A percentile compares a stretch with the other conserved stretches of the same genome.
Evolutionary conservation across 108 stramenopile genomes (phyloP).

Genomic region (Nannochloropsis gaditana): DNA sequence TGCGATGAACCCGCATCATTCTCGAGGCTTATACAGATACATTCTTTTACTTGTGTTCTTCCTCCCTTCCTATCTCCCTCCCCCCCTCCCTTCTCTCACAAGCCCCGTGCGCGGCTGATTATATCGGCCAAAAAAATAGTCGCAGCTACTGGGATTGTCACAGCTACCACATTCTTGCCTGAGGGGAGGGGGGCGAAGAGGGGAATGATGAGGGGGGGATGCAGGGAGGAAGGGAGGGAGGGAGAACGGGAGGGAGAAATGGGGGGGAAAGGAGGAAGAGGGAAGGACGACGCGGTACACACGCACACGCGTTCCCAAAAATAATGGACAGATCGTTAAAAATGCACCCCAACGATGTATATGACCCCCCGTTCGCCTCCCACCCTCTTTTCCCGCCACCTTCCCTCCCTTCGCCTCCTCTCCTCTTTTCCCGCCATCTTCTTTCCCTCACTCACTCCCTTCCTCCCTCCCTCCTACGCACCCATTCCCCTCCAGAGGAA

Average conservation of each 20-base stretch:
- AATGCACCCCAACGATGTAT: too few species aligned
- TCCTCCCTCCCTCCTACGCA: background rate
- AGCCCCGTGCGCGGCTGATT: conserved; percentile 21
- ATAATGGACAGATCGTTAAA: too few species aligned
- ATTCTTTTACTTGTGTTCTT: background rate
- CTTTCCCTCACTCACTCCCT: background rate
- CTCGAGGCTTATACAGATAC: background rate
- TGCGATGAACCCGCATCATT: too few species aligned
- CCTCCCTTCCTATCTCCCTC: background rate
- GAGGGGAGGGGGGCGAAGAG: background rate
- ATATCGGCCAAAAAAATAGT: conserved; percentile 94
- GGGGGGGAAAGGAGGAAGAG: background rate
- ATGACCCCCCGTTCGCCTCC: too few species aligned
- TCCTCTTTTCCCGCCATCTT: background rate
- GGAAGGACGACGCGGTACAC: too few species aligned
- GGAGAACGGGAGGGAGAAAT: background rate
- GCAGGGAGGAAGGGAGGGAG: background rate
- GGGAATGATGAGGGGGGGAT: background rate
- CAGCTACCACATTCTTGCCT: conserved; percentile 83
- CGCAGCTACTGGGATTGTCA: conserved; percentile 82
- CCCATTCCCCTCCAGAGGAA: conserved; percentile 65
- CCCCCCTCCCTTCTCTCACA: background rate
- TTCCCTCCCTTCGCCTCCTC: too few species aligned
- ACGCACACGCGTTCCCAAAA: too few species aligned
- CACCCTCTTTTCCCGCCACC: too few species aligned